These are phyloP conservation scores for Litchi chinensis DNA, from an alignment of 345 rosid species.

Conservation along the genomic window DNA sequence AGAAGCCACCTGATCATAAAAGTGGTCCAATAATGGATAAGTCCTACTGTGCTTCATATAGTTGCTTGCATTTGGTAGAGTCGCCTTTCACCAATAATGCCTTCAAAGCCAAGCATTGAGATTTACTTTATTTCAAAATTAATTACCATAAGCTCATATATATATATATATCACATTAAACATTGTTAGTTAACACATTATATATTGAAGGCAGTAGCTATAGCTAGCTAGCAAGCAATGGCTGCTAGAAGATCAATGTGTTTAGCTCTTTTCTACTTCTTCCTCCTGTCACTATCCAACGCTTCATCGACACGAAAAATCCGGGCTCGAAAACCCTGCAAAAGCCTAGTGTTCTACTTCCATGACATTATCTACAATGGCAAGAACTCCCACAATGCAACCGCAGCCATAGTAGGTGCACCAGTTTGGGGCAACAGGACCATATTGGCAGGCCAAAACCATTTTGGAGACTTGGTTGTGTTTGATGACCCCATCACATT, in stretches of 20 bases:
- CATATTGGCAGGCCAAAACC: slow-evolving; percentile 31
- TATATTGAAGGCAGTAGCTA: not conserved
- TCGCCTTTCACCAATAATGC: not conserved
- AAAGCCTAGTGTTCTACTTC: slow-evolving; percentile 40
- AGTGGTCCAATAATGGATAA: not conserved
- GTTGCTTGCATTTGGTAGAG: not conserved
- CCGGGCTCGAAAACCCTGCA: slow-evolving; percentile 36
- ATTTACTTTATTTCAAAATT: not conserved
- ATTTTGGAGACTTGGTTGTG: slow-evolving; percentile 47
- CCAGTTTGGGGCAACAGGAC: slow-evolving; percentile 45
- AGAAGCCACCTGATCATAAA: slow-evolving; percentile 11
- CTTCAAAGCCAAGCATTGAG: slow-evolving; percentile 16
- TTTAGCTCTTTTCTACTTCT: not conserved
- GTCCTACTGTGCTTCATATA: not conserved
- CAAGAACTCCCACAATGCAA: slow-evolving; percentile 44
- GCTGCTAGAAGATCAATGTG: not conserved
- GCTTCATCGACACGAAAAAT: not conserved
- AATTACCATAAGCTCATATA: not conserved
- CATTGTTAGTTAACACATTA: not conserved
- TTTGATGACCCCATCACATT: slow-evolving; percentile 58
- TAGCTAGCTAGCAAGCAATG: slow-evolving; percentile 8
- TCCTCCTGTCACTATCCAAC: not conserved
- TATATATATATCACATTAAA: slow-evolving; percentile 1
- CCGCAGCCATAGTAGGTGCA: slow-evolving; percentile 45
- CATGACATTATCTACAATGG: slow-evolving; percentile 62